These are phyloP conservation scores for Petunia secreta DNA, from an alignment of 257 asterid species.

Conservation along the genomic window DNA sequence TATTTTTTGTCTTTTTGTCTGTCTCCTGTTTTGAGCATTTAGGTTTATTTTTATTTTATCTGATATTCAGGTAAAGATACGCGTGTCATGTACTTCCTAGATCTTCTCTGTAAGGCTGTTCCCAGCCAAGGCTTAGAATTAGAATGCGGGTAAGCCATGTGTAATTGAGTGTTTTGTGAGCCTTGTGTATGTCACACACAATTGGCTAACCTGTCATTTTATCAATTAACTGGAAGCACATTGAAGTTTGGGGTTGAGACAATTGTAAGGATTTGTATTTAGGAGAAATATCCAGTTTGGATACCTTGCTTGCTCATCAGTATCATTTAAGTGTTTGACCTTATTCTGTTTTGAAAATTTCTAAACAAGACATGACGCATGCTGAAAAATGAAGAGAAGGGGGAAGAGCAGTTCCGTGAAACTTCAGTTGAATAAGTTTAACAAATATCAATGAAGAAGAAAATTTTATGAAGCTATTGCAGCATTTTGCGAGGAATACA, in stretches of 20 bases:
- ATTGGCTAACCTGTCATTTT: not conserved
- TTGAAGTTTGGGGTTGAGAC: slow-evolving; percentile 14
- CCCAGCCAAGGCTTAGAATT: not conserved
- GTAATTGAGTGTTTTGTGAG: slow-evolving; percentile 8
- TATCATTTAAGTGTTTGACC: slow-evolving; percentile 1
- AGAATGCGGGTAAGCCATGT: not conserved
- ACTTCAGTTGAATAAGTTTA: not conserved
- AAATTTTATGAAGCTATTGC: not conserved
- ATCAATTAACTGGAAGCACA: slow-evolving; percentile 13
- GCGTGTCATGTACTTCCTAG: not conserved
- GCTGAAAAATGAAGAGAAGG: slow-evolving; percentile 13
- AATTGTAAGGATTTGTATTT: slow-evolving; percentile 13
- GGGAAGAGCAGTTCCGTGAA: slow-evolving; percentile 9
- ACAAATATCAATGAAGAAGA: slow-evolving; percentile 7
- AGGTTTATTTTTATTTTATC: slow-evolving; percentile 3
- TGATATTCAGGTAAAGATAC: slow-evolving; percentile 7
- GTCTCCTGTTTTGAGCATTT: slow-evolving; percentile 16
- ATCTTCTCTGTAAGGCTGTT: not conserved
- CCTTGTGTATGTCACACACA: not conserved
- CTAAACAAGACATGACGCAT: not conserved
- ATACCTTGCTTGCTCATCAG: slow-evolving; percentile 1
- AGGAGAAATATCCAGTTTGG: not conserved
- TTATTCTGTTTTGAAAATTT: not conserved
- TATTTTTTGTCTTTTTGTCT: not conserved
- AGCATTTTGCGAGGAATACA: not conserved